phyloP scores from a whole-genome alignment of 2,329 filamentous ascomycete species.

The Exserohilum rostratum region DNA sequence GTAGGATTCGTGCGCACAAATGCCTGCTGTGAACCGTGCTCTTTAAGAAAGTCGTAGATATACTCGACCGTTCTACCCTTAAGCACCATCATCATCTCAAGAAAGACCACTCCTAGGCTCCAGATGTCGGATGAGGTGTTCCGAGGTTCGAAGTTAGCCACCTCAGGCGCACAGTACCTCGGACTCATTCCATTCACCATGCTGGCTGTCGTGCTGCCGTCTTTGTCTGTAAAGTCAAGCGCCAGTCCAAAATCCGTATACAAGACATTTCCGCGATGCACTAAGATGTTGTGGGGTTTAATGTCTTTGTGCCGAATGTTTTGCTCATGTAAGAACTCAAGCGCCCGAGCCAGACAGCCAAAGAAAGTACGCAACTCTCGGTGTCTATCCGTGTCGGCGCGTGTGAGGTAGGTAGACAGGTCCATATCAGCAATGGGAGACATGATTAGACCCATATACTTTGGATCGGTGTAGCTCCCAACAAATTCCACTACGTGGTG shows the following conservation, averaged over 20 bases:
- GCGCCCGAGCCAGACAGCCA: constrained; percentile 21
- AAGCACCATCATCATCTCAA: no score
- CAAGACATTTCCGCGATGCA: constrained; percentile 17
- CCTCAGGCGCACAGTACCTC: background rate
- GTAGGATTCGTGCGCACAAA: background rate
- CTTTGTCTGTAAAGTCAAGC: constrained; percentile 9
- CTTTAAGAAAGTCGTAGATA: background rate
- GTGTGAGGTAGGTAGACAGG: constrained; percentile 23
- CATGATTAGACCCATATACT: constrained; percentile 40
- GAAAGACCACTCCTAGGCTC: no score
- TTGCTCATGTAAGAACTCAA: constrained; percentile 20
- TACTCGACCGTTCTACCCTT: background rate
- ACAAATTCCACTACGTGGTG: constrained; percentile 27
- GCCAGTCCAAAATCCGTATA: constrained; percentile 30
- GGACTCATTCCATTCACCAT: background rate
- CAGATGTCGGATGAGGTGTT: background rate
- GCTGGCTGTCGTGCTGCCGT: background rate
- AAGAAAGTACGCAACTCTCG: constrained; percentile 3
- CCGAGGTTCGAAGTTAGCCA: background rate
- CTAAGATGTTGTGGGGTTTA: constrained; percentile 28
- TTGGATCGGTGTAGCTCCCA: constrained; percentile 41
- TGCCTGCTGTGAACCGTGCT: no score
- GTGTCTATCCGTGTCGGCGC: background rate
- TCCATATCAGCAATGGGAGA: constrained; percentile 27
- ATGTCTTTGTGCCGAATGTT: constrained; percentile 26